Conservation (phyloP, 106 monocot species). For the Cymbidium sinense region DNA sequence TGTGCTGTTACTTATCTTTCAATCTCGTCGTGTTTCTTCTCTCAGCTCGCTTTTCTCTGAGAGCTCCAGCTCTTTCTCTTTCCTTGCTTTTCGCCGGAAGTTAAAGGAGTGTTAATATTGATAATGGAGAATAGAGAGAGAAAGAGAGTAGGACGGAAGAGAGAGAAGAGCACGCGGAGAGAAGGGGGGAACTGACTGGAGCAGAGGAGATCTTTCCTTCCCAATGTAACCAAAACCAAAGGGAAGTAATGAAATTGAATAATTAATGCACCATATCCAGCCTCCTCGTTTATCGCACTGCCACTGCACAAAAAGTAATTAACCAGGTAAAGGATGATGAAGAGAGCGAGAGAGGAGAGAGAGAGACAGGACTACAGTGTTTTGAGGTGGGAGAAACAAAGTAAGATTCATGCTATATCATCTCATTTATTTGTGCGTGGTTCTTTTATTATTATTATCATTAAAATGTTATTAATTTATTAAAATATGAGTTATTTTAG, state of each 20-base stretch:
- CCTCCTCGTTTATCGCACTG: slow-evolving; percentile 9
- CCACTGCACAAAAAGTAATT: slow-evolving; percentile 9
- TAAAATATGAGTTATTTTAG: too few species aligned
- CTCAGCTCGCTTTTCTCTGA: too few species aligned
- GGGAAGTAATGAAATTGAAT: slow-evolving; percentile 8
- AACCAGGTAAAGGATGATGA: background rate
- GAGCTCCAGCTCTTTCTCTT: too few species aligned
- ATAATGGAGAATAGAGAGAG: background rate
- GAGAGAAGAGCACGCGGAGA: background rate
- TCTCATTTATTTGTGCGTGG: too few species aligned
- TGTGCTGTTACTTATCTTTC: too few species aligned
- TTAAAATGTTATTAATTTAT: too few species aligned
- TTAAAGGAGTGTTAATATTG: background rate
- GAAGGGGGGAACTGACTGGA: background rate
- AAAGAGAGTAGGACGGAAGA: background rate
- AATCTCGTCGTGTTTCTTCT: background rate
- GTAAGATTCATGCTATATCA: background rate
- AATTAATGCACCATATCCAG: slow-evolving; percentile 8
- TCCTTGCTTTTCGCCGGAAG: slow-evolving; percentile 3
- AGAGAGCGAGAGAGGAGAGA: background rate
- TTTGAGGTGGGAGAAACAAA: background rate
- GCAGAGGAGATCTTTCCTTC: slow-evolving; percentile 23
- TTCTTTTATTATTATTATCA: too few species aligned
- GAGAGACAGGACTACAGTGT: background rate
- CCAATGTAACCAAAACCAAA: slow-evolving; percentile 23